These are phyloP conservation scores for Galerina sulciceps DNA, from an alignment of 768 basidiomycete species.

Conservation along the genomic window DNA sequence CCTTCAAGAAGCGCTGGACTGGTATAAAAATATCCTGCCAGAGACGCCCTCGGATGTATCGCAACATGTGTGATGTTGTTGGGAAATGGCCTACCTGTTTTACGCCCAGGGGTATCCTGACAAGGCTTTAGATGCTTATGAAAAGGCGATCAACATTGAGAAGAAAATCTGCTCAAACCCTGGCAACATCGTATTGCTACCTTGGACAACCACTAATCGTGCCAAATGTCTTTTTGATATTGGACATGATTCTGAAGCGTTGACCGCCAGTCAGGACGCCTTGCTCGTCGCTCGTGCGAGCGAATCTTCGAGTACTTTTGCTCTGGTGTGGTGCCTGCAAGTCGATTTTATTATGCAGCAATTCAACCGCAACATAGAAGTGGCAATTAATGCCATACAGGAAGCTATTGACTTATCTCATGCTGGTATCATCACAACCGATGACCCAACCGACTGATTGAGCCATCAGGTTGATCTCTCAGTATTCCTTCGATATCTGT, in stretches of 20 bases:
- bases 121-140: not conserved
- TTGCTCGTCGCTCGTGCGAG: not conserved
- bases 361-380: too few relatives aligned
- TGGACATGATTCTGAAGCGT: conserved; percentile 7
- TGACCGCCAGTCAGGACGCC: not conserved
- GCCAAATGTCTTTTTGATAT: conserved; percentile 3
- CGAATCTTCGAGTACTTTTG: not conserved
- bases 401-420: not conserved
- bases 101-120: not conserved
- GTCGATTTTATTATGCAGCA: not conserved
- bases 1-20: conserved; percentile 1
- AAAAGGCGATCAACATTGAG: not conserved
- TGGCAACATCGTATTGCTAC: not conserved
- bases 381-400: too few relatives aligned
- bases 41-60: not conserved
- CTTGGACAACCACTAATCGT: not conserved
- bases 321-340: not conserved
- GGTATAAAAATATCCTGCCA: not conserved
- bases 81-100: not conserved
- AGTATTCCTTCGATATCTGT: not conserved
- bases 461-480: not conserved
- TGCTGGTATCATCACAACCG: not conserved
- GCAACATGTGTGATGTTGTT: not conserved
- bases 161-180: not conserved
- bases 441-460: not conserved